Percentiles rank a stretch among this genome's conserved stretches.
Evolutionary conservation across 2,329 filamentous ascomycete genomes (phyloP).

Genomic region (Myotisia sp.): DNA sequence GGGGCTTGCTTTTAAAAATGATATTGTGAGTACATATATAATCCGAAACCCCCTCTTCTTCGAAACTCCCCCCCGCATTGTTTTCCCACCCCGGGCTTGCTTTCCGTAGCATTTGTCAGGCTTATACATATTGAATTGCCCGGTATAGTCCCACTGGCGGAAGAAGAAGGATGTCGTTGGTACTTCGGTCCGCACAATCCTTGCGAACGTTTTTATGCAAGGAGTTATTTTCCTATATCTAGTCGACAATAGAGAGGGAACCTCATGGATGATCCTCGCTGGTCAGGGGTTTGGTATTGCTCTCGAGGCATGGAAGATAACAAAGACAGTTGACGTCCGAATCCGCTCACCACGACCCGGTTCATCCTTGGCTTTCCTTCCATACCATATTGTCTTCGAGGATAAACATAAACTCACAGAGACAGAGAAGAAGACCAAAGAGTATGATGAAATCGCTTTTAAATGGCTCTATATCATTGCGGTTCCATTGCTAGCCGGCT

Average conservation of each 20-base stretch:
- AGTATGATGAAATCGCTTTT: slow-evolving; percentile 96
- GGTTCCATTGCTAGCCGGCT: slow-evolving; percentile 76
- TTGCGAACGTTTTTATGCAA: slow-evolving; percentile 98
- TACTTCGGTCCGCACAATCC: slow-evolving; percentile 86
- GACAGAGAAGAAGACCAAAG: slow-evolving; percentile 93
- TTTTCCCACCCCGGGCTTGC: neutral
- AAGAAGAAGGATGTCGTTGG: slow-evolving; percentile 99
- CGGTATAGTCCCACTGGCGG: slow-evolving; percentile 66
- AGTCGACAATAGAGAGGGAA: slow-evolving; percentile 92
- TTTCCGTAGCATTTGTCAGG: neutral
- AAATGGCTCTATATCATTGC: slow-evolving; percentile 88
- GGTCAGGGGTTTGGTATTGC: slow-evolving; percentile 75
- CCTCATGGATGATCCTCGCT: slow-evolving; percentile 96
- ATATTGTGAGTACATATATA: slow-evolving; percentile 46
- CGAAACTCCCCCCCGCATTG: neutral
- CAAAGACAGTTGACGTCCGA: slow-evolving; percentile 81
- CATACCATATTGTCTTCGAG: slow-evolving; percentile 72
- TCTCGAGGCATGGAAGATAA: slow-evolving; percentile 85
- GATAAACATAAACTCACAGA: slow-evolving; percentile 94
- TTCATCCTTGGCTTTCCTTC: slow-evolving; percentile 58
- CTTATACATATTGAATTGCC: slow-evolving; percentile 12
- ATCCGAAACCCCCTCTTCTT: neutral
- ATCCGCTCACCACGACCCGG: slow-evolving; percentile 54
- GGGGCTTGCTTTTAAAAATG: slow-evolving; percentile 89
- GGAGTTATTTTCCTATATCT: slow-evolving; percentile 89